These are phyloP conservation scores for Striga hermonthica DNA, from an alignment of 305 asterid genomes.

Conservation along the genomic window DNA sequence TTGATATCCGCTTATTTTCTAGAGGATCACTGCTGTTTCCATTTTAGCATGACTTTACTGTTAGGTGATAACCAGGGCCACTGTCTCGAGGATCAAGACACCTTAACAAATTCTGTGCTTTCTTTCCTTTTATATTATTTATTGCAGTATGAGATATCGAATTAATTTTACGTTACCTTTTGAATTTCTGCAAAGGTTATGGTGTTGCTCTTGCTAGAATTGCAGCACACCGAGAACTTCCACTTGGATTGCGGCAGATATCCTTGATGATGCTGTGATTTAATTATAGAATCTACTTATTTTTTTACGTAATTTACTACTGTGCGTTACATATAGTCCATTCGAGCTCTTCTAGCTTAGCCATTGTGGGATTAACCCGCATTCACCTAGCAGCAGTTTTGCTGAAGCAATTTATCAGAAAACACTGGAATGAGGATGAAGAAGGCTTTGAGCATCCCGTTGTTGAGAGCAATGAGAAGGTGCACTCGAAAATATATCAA, in stretches of 20 bases:
- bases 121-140: too few species aligned
- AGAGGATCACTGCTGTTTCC: too few species aligned
- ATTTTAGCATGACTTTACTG: too few species aligned
- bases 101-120: too few species aligned
- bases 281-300: constrained; percentile 12
- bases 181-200: constrained; percentile 51
- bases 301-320: constrained; percentile 21
- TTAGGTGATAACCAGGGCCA: too few species aligned
- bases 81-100: too few species aligned
- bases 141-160: constrained; percentile 8
- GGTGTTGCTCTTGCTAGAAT: constrained; percentile 77
- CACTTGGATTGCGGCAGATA: constrained; percentile 84
- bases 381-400: constrained; percentile 88
- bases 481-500: constrained; percentile 14
- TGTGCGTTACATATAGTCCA: constrained; percentile 5
- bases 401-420: constrained; percentile 83
- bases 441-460: constrained; percentile 88
- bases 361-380: constrained; percentile 53
- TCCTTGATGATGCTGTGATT: constrained; percentile 48
- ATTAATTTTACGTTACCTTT: constrained; percentile 22
- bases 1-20: too few species aligned
- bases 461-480: constrained; percentile 79
- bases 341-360: constrained; percentile 12
- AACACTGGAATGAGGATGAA: constrained; percentile 84
- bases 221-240: constrained; percentile 68